Evolutionary conservation across 2,329 filamentous ascomycete genomes (phyloP).

Genomic region (Verticillium tricorpus): DNA sequence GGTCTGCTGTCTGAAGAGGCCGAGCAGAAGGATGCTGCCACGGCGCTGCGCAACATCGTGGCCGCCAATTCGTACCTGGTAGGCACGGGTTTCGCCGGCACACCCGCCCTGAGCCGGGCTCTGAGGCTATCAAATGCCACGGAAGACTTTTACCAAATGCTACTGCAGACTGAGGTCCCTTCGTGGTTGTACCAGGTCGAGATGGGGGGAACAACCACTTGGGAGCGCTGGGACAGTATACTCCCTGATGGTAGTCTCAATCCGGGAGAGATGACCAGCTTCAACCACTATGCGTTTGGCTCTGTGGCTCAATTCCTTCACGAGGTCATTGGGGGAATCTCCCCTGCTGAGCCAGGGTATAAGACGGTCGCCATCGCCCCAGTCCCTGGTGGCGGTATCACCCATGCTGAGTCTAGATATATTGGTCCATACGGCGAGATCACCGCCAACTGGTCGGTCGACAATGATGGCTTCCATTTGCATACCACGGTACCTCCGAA

Average conservation of each 20-base stretch:
- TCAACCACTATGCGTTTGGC: constrained; percentile 42
- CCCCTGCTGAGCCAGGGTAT: constrained; percentile 14
- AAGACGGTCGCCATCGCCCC: no score
- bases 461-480: no score
- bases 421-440: no score
- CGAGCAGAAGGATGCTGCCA: constrained; percentile 16
- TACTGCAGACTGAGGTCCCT: constrained; percentile 37
- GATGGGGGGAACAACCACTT: constrained; percentile 41
- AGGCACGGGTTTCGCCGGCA: constrained; percentile 39
- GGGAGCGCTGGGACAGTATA: constrained; percentile 47
- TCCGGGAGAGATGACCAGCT: constrained; percentile 42
- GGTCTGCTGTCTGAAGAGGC: constrained; percentile 18
- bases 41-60: constrained; percentile 25
- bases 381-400: no score
- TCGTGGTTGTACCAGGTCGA: constrained; percentile 44
- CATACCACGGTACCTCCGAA: no score
- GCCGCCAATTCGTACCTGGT: constrained; percentile 26
- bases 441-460: no score
- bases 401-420: no score
- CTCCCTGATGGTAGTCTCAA: constrained; percentile 39
- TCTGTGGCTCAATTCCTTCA: constrained; percentile 44
- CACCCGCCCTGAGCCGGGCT: constrained; percentile 26
- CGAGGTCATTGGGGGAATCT: constrained; percentile 34
- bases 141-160: constrained; percentile 39
- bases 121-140: constrained; percentile 22